Conservation (phyloP, 371 early-diverging fungal genomes). For the Apophysomyces sp. region DNA sequence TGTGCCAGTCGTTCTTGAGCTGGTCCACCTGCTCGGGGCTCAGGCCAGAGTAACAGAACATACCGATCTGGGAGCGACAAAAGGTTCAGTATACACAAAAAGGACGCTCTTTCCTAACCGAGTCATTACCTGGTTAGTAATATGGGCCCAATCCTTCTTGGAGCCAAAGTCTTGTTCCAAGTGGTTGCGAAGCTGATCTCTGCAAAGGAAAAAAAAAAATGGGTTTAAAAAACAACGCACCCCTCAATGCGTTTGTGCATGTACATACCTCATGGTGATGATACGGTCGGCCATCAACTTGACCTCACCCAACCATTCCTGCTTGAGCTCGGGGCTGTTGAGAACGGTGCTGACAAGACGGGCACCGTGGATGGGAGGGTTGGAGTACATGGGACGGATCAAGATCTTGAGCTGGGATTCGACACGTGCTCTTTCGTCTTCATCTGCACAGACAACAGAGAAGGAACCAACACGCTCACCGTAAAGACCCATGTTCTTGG, state of each 20-base stretch:
- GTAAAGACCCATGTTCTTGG: slow-evolving; percentile 99
- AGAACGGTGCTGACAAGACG: slow-evolving; percentile 92
- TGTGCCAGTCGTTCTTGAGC: slow-evolving; percentile 83
- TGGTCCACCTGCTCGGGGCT: slow-evolving; percentile 88
- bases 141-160: slow-evolving; percentile 88
- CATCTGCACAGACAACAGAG: slow-evolving; percentile 77
- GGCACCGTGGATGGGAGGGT: slow-evolving; percentile 95
- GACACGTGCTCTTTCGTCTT: slow-evolving; percentile 83
- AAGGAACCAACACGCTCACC: slow-evolving; percentile 98
- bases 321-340: slow-evolving; percentile 69
- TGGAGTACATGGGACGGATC: slow-evolving; percentile 97
- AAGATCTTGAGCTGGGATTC: slow-evolving; percentile 95
- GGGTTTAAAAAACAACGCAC: background rate
- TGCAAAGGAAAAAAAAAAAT: slow-evolving; percentile 1
- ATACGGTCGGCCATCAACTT: slow-evolving; percentile 98
- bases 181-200: slow-evolving; percentile 69
- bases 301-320: slow-evolving; percentile 92
- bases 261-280: slow-evolving; percentile 80
- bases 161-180: slow-evolving; percentile 84
- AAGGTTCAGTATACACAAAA: background rate
- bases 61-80: slow-evolving; percentile 75
- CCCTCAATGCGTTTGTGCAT: background rate
- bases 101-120: background rate
- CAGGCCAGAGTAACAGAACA: slow-evolving; percentile 98
- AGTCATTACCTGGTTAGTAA: slow-evolving; percentile 75